phyloP scores from a whole-genome alignment of 164 flowering plant genomes.

The Euptelea pleiosperma region DNA sequence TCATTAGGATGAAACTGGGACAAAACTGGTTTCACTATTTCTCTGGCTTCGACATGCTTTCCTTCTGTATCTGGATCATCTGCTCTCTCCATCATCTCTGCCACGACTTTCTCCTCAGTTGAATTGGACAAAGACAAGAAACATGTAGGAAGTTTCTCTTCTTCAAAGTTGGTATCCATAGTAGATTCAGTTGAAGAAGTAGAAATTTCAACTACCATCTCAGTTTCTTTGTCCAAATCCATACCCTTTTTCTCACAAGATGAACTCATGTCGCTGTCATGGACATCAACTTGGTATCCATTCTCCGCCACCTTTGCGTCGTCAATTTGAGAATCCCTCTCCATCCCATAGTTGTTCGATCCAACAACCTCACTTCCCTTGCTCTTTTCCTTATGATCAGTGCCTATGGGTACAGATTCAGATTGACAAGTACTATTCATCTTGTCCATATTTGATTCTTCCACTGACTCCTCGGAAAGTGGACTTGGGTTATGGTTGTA shows the following conservation, averaged over 20 bases:
- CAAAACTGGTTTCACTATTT: neutral
- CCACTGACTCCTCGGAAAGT: slow-evolving; percentile 5
- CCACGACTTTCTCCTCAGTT: neutral
- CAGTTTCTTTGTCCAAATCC: slow-evolving; percentile 14
- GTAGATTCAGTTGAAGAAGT: slow-evolving; percentile 10
- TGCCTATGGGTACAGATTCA: neutral
- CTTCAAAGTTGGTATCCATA: slow-evolving; percentile 5
- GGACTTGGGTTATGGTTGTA: slow-evolving; percentile 3
- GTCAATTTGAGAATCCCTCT: slow-evolving; percentile 12
- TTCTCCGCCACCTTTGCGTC: slow-evolving; percentile 13
- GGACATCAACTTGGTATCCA: slow-evolving; percentile 9
- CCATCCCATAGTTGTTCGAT: slow-evolving; percentile 5
- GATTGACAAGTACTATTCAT: slow-evolving; percentile 6
- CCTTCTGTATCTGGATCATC: neutral
- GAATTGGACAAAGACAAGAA: neutral
- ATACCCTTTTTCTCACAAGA: slow-evolving; percentile 9
- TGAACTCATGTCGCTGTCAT: slow-evolving; percentile 6
- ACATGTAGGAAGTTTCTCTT: slow-evolving; percentile 10
- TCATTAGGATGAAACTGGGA: slow-evolving; percentile 9
- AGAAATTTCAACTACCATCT: slow-evolving; percentile 10
- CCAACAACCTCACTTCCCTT: neutral
- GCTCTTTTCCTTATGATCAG: slow-evolving; percentile 12
- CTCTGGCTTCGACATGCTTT: neutral
- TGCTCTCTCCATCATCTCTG: slow-evolving; percentile 5
- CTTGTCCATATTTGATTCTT: slow-evolving; percentile 13